phyloP scores from a whole-genome alignment of 352 stramenopile species.

The Paralagenidium karlingii region DNA sequence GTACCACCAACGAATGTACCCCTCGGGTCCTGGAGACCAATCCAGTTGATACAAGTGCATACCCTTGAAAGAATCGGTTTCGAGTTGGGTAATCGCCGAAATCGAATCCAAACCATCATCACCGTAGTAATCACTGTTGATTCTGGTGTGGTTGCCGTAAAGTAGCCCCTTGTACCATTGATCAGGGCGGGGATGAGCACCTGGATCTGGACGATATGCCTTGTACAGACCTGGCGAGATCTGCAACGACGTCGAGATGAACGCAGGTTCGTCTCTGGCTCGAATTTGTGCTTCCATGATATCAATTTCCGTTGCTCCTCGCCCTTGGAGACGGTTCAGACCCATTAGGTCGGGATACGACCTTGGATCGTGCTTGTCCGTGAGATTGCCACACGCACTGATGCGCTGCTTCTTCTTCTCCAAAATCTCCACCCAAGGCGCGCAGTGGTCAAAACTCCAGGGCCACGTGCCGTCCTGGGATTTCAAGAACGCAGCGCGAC shows the following conservation, averaged over 20 bases:
- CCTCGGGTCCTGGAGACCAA: constrained; percentile 86
- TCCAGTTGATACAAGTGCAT: constrained; percentile 93
- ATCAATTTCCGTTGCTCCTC: constrained; percentile 95
- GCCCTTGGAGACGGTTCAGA: constrained; percentile 82
- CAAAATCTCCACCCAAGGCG: constrained; percentile 66
- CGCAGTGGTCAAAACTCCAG: constrained; percentile 93
- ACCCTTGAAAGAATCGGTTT: constrained; percentile 82
- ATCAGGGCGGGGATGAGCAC: constrained; percentile 33
- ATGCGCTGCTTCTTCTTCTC: constrained; percentile 90
- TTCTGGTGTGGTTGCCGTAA: constrained; percentile 73
- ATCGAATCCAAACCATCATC: constrained; percentile 90
- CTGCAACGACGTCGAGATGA: constrained; percentile 91
- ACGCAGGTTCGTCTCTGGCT: constrained; percentile 76
- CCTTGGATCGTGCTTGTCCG: constrained; percentile 84
- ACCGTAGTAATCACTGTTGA: constrained; percentile 95
- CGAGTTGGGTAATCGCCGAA: constrained; percentile 88
- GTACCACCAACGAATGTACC: constrained; percentile 91
- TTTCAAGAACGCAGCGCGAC: constrained; percentile 87
- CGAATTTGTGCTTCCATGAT: constrained; percentile 87
- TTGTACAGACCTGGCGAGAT: constrained; percentile 66
- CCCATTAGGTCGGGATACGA: constrained; percentile 85
- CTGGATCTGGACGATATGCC: constrained; percentile 44
- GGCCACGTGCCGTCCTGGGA: constrained; percentile 94
- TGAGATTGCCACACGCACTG: constrained; percentile 89
- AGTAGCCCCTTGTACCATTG: constrained; percentile 87